Evolutionary conservation across 352 stramenopile genomes (phyloP).

Genomic region (Globisporangium iwayamae): DNA sequence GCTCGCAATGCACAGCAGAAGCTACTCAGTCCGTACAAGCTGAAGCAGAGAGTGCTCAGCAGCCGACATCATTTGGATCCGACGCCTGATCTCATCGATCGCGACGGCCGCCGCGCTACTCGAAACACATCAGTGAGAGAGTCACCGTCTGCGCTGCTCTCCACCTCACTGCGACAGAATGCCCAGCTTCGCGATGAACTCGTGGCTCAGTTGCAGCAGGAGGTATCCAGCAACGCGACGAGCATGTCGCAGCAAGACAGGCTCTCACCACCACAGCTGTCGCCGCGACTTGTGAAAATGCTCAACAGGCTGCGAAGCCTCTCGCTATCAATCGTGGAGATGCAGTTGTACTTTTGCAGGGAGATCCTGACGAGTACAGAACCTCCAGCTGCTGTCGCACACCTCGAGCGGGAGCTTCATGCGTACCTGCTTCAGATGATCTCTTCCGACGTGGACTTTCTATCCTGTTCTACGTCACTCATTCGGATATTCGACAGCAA

Average conservation of each 20-base stretch:
- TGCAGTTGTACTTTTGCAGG: conserved; percentile 49
- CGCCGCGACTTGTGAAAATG: conserved; percentile 36
- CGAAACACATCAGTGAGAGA: background rate
- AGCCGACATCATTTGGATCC: conserved; percentile 18
- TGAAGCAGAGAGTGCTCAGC: conserved; percentile 59
- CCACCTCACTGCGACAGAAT: conserved; percentile 49
- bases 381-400: conserved; percentile 13
- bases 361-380: conserved; percentile 18
- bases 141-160: conserved; percentile 31
- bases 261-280: conserved; percentile 24
- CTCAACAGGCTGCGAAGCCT: conserved; percentile 60
- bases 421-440: conserved; percentile 43
- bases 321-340: conserved; percentile 62
- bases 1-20: conserved; percentile 17
- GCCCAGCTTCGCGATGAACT: conserved; percentile 39
- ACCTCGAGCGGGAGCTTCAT: conserved; percentile 42
- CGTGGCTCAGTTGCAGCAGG: conserved; percentile 38
- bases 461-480: conserved; percentile 32
- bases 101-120: conserved; percentile 1
- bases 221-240: conserved; percentile 20
- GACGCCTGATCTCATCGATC: background rate
- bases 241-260: conserved; percentile 21
- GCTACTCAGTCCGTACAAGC: conserved; percentile 53
- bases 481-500: conserved; percentile 42
- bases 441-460: conserved; percentile 45